phyloP scores from a whole-genome alignment of 2,329 filamentous ascomycete species.

The Beauveria medogensis region DNA sequence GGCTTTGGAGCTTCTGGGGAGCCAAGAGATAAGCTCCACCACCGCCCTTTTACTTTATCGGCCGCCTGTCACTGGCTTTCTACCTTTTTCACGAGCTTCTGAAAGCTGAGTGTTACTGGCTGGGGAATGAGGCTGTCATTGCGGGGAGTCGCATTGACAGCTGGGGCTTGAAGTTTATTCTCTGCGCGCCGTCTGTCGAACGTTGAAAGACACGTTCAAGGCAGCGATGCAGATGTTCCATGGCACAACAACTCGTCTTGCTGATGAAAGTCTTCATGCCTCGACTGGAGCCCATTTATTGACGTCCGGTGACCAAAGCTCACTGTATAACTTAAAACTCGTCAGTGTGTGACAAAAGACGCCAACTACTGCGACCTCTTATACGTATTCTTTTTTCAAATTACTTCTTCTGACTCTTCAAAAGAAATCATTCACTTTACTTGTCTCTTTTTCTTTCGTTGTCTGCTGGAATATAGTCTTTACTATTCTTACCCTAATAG shows the following conservation, averaged over 20 bases:
- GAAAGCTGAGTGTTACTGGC: background rate
- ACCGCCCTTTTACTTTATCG: background rate
- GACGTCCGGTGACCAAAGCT: background rate
- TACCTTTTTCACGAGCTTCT: background rate
- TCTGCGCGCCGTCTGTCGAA: background rate
- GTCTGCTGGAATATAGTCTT: too few species aligned
- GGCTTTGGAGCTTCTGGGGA: background rate
- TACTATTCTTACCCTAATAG: too few species aligned
- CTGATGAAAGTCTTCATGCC: background rate
- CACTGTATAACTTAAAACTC: background rate
- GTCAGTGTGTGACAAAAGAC: too few species aligned
- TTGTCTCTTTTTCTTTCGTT: too few species aligned
- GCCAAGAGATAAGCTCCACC: constrained; percentile 12
- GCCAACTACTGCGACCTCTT: too few species aligned
- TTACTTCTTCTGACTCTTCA: too few species aligned
- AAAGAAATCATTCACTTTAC: too few species aligned
- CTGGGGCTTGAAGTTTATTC: background rate
- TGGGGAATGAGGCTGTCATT: background rate
- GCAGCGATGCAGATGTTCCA: background rate
- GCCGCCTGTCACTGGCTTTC: background rate
- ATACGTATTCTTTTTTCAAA: too few species aligned
- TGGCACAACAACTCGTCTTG: background rate
- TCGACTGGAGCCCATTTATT: background rate
- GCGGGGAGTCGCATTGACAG: background rate
- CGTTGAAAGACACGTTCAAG: background rate